Base-by-base conservation (phyloP, 2,329 filamentous ascomycete genomes). In the Cladophialophora exuberans region DNA sequence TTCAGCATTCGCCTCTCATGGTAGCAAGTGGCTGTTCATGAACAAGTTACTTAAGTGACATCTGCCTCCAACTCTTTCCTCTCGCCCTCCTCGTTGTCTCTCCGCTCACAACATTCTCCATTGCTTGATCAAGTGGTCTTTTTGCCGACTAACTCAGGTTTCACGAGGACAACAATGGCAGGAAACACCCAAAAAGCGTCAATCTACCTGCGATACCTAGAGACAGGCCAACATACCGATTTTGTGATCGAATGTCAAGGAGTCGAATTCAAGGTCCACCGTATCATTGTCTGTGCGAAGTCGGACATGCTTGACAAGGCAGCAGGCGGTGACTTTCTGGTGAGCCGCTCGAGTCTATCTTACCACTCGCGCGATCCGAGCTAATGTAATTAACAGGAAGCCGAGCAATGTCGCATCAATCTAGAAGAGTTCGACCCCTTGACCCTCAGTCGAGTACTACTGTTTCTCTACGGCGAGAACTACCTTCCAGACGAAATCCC, bases 321-420 rank as follows among this genome's bases (percentile, higher is more conserved):
- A n/a, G 41, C 62, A 36, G 55, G 62, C 49, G 55, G 56, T 51
- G 56, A 31, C 47, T 69, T 59, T 65, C 61, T 59, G 66, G 67
- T 59, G 67, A 42, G 39, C 4, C 15, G 22, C 39, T 22, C 4
- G 10, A 6, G 28, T 13, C 6, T 31, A 31, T 22, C n/a, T 25
- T 25, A 6, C 6, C 28, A 11, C 5, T 23, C 20, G 13, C 17
- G 38, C 45, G 22, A 22, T n/a, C 45, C 23, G 9, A 13, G 5
- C 10, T 22, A n/a, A n/a, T n/a, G n/a, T n/a, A n/a, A n/a, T n/a
- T n/a, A n/a, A 10, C 23, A 52, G 46, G 46, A 54, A 23, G 45
- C 51, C 20, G 9, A 9, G 9, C 36, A 33, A 15, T 38, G 55
- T 2, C 20, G 39, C 10, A 46, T 57, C 31, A 45, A 38, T 11